Evolutionary conservation across 805 yeast species (phyloP).

Genomic region (Kuraishia borneana): DNA sequence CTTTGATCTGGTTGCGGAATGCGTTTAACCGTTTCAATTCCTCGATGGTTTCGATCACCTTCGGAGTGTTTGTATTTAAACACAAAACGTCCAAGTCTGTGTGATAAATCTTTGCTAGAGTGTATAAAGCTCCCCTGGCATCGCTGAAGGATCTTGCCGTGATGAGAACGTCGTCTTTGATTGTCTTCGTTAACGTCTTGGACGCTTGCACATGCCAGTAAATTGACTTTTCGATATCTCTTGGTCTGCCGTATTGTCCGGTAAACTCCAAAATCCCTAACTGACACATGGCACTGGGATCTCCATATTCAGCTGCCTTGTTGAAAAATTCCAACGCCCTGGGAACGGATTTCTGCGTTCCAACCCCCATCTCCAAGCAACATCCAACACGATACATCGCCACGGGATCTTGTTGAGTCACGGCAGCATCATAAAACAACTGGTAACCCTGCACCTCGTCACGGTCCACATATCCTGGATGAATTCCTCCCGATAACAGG

Average conservation of each 20-base stretch:
- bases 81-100: constrained; percentile 19
- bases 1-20: constrained; percentile 23
- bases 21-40: constrained; percentile 20
- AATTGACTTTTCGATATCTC: constrained; percentile 30
- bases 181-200: constrained; percentile 10
- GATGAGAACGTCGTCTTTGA: constrained; percentile 21
- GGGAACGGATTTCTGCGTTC: constrained; percentile 28
- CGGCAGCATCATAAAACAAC: constrained; percentile 47
- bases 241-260: constrained; percentile 29
- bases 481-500: constrained; percentile 38
- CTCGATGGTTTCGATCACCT: constrained; percentile 18
- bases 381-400: constrained; percentile 64
- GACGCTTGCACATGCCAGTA: constrained; percentile 43
- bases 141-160: constrained; percentile 21
- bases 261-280: constrained; percentile 53
- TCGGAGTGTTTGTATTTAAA: constrained; percentile 8
- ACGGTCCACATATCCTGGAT: constrained; percentile 34
- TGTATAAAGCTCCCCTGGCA: constrained; percentile 21
- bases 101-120: constrained; percentile 23
- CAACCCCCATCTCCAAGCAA: constrained; percentile 57
- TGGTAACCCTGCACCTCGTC: constrained; percentile 54
- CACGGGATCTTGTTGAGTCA: constrained; percentile 37
- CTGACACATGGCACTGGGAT: constrained; percentile 62
- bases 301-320: constrained; percentile 51
- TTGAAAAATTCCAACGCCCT: constrained; percentile 44